A percentile compares a stretch with the other conserved stretches of the same genome.
These are phyloP conservation scores for Aspergillus sp. DNA, from an alignment of 2,329 filamentous ascomycete genomes.

Conservation along the genomic window DNA sequence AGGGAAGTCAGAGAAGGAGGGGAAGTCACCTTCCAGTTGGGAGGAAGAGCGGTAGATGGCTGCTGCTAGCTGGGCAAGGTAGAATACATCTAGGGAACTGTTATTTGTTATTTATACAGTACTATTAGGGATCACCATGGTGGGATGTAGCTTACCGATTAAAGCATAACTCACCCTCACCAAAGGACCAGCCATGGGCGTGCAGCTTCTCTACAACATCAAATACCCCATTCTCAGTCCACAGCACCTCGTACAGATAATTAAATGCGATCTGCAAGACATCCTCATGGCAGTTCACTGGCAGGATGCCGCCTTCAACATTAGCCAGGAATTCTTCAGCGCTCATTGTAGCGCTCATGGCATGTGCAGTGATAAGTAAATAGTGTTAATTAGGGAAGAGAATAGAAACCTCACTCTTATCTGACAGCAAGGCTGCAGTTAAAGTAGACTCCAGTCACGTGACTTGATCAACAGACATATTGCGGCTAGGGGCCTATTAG, in stretches of 20 bases:
- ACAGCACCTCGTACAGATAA: slow-evolving; percentile 14
- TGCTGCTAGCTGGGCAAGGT: slow-evolving; percentile 14
- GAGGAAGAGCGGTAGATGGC: slow-evolving; percentile 13
- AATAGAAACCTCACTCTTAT: background rate
- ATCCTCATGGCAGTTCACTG: slow-evolving; percentile 12
- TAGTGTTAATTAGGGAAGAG: background rate
- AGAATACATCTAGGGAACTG: slow-evolving; percentile 18
- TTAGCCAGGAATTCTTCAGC: slow-evolving; percentile 10
- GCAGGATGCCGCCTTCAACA: slow-evolving; percentile 11
- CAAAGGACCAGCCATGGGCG: slow-evolving; percentile 14
- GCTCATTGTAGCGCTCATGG: slow-evolving; percentile 5
- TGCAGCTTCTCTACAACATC: slow-evolving; percentile 16
- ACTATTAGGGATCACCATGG: slow-evolving; percentile 2
- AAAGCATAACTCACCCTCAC: slow-evolving; percentile 14
- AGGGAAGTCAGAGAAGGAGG: slow-evolving; percentile 10
- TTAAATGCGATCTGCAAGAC: slow-evolving; percentile 16
- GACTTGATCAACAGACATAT: too few species aligned
- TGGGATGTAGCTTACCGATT: slow-evolving; percentile 12
- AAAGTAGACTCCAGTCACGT: too few species aligned
- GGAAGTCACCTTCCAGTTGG: slow-evolving; percentile 8
- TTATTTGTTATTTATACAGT: slow-evolving; percentile 6
- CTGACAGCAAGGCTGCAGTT: too few species aligned
- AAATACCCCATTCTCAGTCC: slow-evolving; percentile 10
- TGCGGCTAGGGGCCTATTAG: too few species aligned
- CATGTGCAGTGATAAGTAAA: background rate